Base-by-base conservation (phyloP, 2,329 filamentous ascomycete genomes). In the Metarhizium robertsii region DNA sequence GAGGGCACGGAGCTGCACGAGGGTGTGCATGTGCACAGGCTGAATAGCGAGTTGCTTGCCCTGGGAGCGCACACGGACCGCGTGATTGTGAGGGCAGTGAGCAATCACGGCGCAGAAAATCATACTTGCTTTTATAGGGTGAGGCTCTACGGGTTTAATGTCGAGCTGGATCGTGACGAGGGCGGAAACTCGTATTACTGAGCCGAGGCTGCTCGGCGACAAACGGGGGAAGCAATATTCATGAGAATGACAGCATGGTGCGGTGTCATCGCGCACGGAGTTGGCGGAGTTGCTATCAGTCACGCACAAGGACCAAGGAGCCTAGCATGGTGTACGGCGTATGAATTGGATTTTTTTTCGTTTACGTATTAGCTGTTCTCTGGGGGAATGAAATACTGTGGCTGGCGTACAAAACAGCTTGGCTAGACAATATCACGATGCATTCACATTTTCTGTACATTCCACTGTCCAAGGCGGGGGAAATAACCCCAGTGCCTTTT, bases 51-150 rank as follows among this genome's bases (percentile, higher is more conserved):
- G 56, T 67, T 86, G 30, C 60, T 67, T n/a, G 65, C 66, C 2
- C 67, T 85, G 16, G 66, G 70, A 6, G 75, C 76, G 14, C 68
- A 67, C 16, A 82, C 82, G 4, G 74, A 77, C 50, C 71, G 78
- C 8, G 65, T 87, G 7, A 65, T 83, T 18, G 66, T 88, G 29
- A 73, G 83, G 13, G 77, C 80, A 2, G 67, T 76, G 55, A 79
- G 71, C 62, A 87, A 87, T 64, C 78, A 84, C 62, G 83, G 84
- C 14, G 71, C 75, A 10, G 65, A 63, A 30, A 70, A 80, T 50
- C 83, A 85, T 63, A 87, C 84, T 3, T 87, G 85, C 65, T 79
- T 88, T 62, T 88, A 87, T 68, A 73, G 84, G 1, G 67, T 85
- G n/a, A 71, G 77, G 55, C 57, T 87, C 48, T 85, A 81, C 64